Percentiles rank a stretch among this genome's conserved stretches.
phyloP scores from a whole-genome alignment of 352 stramenopile genomes.

The Halophytophthora batemanensis region DNA sequence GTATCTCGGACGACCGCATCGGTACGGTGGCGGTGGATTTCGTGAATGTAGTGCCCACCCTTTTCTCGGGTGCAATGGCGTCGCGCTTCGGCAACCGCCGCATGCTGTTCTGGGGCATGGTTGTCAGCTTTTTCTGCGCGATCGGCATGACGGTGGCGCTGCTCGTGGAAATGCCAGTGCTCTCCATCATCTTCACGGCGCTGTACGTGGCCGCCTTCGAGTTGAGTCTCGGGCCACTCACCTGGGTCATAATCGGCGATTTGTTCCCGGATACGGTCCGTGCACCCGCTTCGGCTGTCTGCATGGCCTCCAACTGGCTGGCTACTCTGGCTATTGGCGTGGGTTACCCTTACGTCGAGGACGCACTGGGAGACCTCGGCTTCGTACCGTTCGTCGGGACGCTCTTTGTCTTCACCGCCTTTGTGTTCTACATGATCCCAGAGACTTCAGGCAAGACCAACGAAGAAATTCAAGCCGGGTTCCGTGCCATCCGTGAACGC shows the following conservation, averaged over 20 bases:
- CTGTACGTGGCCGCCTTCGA: slow-evolving; percentile 29
- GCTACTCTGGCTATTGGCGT: slow-evolving; percentile 49
- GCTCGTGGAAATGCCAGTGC: slow-evolving; percentile 24
- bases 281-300: slow-evolving; percentile 9
- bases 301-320: slow-evolving; percentile 36
- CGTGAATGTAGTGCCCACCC: slow-evolving; percentile 28
- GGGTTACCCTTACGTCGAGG: slow-evolving; percentile 48
- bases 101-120: slow-evolving; percentile 23
- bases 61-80: slow-evolving; percentile 13
- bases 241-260: neutral
- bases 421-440: slow-evolving; percentile 39
- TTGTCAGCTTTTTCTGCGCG: slow-evolving; percentile 4
- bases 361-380: slow-evolving; percentile 32
- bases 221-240: slow-evolving; percentile 1
- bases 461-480: slow-evolving; percentile 56
- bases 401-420: slow-evolving; percentile 40
- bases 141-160: slow-evolving; percentile 9
- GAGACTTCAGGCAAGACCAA: slow-evolving; percentile 65
- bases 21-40: slow-evolving; percentile 23
- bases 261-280: neutral
- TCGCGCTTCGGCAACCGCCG: slow-evolving; percentile 20
- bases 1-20: slow-evolving; percentile 46
- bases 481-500: slow-evolving; percentile 11
- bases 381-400: slow-evolving; percentile 56
- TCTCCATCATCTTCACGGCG: slow-evolving; percentile 14